Conservation (phyloP, 345 rosid genomes). For the Salix koriyanagi region DNA sequence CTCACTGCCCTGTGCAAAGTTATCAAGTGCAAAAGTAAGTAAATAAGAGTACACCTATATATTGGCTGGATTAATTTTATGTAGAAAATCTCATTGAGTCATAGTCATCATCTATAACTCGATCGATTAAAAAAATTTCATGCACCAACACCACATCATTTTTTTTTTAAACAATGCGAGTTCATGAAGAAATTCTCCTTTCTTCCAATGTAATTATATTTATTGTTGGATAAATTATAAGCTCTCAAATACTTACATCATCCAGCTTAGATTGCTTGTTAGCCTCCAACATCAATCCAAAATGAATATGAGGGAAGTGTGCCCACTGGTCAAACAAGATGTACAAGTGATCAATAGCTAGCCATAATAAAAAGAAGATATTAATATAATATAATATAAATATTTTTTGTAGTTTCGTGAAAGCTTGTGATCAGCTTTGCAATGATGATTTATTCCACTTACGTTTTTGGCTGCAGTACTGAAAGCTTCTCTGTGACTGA, state of each 20-base stretch:
- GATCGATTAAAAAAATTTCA: not conserved
- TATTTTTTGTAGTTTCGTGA: not conserved
- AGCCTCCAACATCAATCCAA: slow-evolving; percentile 77
- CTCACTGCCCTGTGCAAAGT: slow-evolving; percentile 35
- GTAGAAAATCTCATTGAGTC: not conserved
- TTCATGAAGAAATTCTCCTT: not conserved
- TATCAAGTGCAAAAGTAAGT: not conserved
- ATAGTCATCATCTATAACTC: too few species aligned
- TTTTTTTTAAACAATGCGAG: not conserved
- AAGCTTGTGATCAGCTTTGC: not conserved
- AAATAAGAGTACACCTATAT: not conserved
- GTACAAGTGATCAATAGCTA: slow-evolving; percentile 6
- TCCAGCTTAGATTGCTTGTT: slow-evolving; percentile 56
- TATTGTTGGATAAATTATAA: not conserved
- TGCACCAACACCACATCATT: not conserved
- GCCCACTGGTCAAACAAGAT: slow-evolving; percentile 60
- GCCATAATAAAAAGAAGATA: not conserved
- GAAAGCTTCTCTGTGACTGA: slow-evolving; percentile 97
- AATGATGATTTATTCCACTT: slow-evolving; percentile 22
- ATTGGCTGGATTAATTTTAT: not conserved
- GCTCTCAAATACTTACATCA: slow-evolving; percentile 1
- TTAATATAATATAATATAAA: not conserved
- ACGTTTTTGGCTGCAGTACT: slow-evolving; percentile 98
- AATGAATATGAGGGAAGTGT: slow-evolving; percentile 89
- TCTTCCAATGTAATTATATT: not conserved